Base-by-base conservation (phyloP, 2,329 filamentous ascomycete genomes). In the Huntiella abstrusa region DNA sequence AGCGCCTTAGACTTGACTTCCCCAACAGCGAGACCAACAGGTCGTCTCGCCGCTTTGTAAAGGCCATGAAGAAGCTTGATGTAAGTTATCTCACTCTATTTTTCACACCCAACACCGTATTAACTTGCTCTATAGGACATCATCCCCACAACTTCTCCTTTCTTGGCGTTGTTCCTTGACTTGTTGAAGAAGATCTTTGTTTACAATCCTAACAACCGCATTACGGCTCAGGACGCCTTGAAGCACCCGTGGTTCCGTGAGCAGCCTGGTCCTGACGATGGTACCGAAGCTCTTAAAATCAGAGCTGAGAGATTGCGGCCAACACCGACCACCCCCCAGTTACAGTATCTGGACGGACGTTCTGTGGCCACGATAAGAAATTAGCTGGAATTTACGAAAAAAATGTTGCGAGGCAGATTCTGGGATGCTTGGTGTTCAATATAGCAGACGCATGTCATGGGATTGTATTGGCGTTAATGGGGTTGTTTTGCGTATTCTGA, bases 181-280 rank as follows among this genome's bases (percentile, higher is more conserved):
- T 64, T 81, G 7, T 60, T 81, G 5, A 66, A 68, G 54, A 77
- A 71, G 58, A 80, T 81, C 42, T 81, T 81, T 53, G 69, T 80
- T 32, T 81, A 81, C 56, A 76, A 81, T 49, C 75, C 77, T 8
- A 61, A 64, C 4, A 69, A 75, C 48, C 72, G 77, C 40, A 80
- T 81, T 51, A 79, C 75, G 3, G 77, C 77, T 16, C 75, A 78
- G 52, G 64, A 79, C 54, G 77, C 77, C 2, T 60, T 81, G 38
- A 69, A 76, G 46, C 77, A 81, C 52, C 71, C 73, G 2, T 81
- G 76, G 76, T 80, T 81, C 59, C 73, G 71, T 54, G 76, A 80
- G 55, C 62, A 67, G 44, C 69, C 74, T 2, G 65, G 69, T 32
- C 71, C 73, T 32, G 77, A 81, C 53, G 77, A 81, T 54, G 77